Conservation (phyloP, 2,329 filamentous ascomycete species). For the Alternaria postmessia region DNA sequence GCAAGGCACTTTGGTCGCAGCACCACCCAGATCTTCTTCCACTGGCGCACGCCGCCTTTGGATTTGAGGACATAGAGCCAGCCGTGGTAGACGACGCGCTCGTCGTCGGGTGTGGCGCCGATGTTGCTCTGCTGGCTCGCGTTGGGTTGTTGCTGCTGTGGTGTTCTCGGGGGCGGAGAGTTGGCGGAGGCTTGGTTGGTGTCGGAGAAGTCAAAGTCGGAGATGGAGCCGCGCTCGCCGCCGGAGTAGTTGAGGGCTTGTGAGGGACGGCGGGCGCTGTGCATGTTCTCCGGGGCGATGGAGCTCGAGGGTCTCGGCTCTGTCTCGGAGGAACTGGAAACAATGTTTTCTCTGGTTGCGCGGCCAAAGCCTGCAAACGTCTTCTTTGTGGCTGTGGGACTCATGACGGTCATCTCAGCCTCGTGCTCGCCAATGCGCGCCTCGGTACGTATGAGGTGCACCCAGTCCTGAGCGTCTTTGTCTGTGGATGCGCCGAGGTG, state of each 20-base stretch:
- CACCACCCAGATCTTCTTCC: constrained; percentile 95
- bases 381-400: constrained; percentile 65
- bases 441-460: constrained; percentile 78
- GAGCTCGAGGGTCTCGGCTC: constrained; percentile 46
- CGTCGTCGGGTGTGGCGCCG: constrained; percentile 66
- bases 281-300: constrained; percentile 40
- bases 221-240: constrained; percentile 77
- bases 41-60: constrained; percentile 84
- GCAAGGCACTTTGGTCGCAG: constrained; percentile 84
- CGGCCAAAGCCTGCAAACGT: constrained; percentile 54
- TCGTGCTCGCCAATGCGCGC: constrained; percentile 89
- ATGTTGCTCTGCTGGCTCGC: constrained; percentile 68
- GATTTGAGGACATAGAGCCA: constrained; percentile 86
- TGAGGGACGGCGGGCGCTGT: constrained; percentile 63
- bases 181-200: constrained; percentile 65
- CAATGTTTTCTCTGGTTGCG: constrained; percentile 35
- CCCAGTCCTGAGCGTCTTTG: constrained; percentile 85
- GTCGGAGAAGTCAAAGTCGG: constrained; percentile 90
- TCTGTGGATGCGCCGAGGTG: constrained; percentile 81
- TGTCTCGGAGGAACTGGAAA: constrained; percentile 58
- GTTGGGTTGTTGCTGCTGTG: constrained; percentile 58
- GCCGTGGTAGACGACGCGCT: constrained; percentile 93
- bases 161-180: constrained; percentile 40
- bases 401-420: constrained; percentile 79
- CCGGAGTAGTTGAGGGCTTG: constrained; percentile 70